phyloP scores from a whole-genome alignment of 768 basidiomycete species.

The Boletus reticulatus region DNA sequence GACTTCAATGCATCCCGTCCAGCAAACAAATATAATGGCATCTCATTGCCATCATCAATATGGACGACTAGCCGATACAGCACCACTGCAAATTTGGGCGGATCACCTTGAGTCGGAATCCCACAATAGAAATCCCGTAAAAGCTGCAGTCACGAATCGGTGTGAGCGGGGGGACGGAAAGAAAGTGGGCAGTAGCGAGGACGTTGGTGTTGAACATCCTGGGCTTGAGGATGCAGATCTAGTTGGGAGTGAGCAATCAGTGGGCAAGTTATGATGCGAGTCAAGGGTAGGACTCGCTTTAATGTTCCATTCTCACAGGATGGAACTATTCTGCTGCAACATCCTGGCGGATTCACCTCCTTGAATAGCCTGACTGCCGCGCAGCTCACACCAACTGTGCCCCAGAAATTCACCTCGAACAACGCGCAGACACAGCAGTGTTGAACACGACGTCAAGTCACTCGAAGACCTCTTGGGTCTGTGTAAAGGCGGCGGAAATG shows the following conservation, averaged over 20 bases:
- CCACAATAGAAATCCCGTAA: no score
- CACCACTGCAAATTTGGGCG: slow-evolving; percentile 10
- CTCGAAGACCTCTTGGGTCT: slow-evolving; percentile 33
- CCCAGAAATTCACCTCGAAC: slow-evolving; percentile 35
- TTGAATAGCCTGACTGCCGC: slow-evolving; percentile 31
- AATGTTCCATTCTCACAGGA: slow-evolving; percentile 15
- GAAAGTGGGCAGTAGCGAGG: not conserved
- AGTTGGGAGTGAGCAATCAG: not conserved
- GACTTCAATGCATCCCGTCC: slow-evolving; percentile 9
- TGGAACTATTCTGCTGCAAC: slow-evolving; percentile 13
- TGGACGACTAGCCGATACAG: not conserved
- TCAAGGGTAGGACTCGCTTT: slow-evolving; percentile 1
- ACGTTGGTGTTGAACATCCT: slow-evolving; percentile 18
- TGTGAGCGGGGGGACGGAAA: slow-evolving; percentile 7
- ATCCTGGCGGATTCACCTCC: slow-evolving; percentile 27
- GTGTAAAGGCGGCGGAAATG: slow-evolving; percentile 33
- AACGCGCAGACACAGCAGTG: slow-evolving; percentile 39
- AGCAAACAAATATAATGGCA: slow-evolving; percentile 6
- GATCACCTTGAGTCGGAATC: slow-evolving; percentile 2
- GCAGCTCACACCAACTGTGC: slow-evolving; percentile 14
- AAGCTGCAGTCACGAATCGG: not conserved
- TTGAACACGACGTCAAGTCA: slow-evolving; percentile 44
- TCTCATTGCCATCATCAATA: not conserved
- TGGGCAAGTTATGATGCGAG: no score
- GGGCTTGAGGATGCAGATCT: slow-evolving; percentile 16